Conservation (phyloP, 1,139 yeast species). For the Magnusiomyces ingens region DNA sequence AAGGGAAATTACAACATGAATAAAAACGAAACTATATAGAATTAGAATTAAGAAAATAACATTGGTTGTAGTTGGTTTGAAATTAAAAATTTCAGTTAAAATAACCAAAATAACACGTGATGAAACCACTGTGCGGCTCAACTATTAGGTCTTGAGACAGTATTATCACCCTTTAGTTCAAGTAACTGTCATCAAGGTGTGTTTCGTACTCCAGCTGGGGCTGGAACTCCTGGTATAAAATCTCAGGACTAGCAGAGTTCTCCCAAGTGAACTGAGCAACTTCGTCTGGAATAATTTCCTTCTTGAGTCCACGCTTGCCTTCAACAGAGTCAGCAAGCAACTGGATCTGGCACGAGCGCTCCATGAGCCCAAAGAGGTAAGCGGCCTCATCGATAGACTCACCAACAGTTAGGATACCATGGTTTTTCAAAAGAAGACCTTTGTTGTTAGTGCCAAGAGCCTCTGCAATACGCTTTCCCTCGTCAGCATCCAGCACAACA, state of each 20-base stretch:
- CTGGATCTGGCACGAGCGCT: constrained; percentile 66
- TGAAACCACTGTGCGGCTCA: too few relatives aligned
- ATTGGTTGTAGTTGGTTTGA: too few relatives aligned
- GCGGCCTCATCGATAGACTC: constrained; percentile 80
- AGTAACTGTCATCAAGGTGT: constrained; percentile 5
- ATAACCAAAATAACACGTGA: too few relatives aligned
- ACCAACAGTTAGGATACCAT: constrained; percentile 75
- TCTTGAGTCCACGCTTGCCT: constrained; percentile 26
- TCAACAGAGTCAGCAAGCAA: constrained; percentile 54
- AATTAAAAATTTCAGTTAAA: too few relatives aligned
- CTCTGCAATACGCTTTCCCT: constrained; percentile 59
- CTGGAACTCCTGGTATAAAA: constrained; percentile 67
- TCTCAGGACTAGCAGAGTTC: constrained; percentile 58
- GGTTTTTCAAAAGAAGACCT: constrained; percentile 66
- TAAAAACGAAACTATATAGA: too few relatives aligned
- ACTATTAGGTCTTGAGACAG: too few relatives aligned
- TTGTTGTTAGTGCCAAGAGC: constrained; percentile 57
- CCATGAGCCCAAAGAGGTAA: constrained; percentile 59
- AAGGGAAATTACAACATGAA: too few relatives aligned
- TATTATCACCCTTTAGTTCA: constrained; percentile 2
- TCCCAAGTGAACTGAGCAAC: constrained; percentile 65
- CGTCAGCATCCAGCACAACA: constrained; percentile 67
- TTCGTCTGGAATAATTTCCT: constrained; percentile 47
- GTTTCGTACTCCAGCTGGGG: constrained; percentile 49
- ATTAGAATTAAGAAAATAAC: too few relatives aligned